Evolutionary conservation across 1,284 basidiomycete genomes (phyloP), one percentile per base, ranked within the genome.

Genomic region (Amylostereum areolatum): DNA sequence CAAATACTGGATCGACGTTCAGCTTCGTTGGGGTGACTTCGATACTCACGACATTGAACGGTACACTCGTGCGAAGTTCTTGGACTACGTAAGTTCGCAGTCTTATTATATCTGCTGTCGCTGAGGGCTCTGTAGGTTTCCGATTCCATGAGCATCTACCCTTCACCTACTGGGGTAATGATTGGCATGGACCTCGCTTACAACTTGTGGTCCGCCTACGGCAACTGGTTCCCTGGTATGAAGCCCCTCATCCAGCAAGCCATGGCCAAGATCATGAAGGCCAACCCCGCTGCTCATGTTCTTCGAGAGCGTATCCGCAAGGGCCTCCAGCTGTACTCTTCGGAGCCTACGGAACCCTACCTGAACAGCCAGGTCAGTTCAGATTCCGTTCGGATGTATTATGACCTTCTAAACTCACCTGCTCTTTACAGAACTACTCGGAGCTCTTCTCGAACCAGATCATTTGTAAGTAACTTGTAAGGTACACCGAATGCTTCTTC

Each of bases 261-360:
- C 3, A 97, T 99, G 94, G 92, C 90, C 41, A 99, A 99, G 80
- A 92, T 99, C 68, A 97, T 98, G 94, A 96, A 96, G 67, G 94
- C 93, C 42, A 96, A 97, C 61, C 97, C 97, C 8, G 97, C 97
- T n/a, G 85, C 92, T 49, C 97, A 98, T 65, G 97, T 99, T 33
- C 73, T 99, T 50, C 89, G 97, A 47, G 97, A 99, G 72, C 96
- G 97, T 73, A 97, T 99, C 61, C 83, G 97, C 61, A 99, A 99
- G 75, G 93, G 95, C 69, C 78, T 99, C 18, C 97, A 99, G 70
- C 77, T 99, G 25, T 99, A 99, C 72, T 98, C 95, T 30, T 99
- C 96, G 27, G 97, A 99, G 70, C 96, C 97, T 4, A 99, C 97
- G 18, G 97, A 99, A 69, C 97, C 97, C 43, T 99, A 99, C 71